Evolutionary conservation across 2,329 filamentous ascomycete species (phyloP).

Genomic region (Colletotrichum truncatum): DNA sequence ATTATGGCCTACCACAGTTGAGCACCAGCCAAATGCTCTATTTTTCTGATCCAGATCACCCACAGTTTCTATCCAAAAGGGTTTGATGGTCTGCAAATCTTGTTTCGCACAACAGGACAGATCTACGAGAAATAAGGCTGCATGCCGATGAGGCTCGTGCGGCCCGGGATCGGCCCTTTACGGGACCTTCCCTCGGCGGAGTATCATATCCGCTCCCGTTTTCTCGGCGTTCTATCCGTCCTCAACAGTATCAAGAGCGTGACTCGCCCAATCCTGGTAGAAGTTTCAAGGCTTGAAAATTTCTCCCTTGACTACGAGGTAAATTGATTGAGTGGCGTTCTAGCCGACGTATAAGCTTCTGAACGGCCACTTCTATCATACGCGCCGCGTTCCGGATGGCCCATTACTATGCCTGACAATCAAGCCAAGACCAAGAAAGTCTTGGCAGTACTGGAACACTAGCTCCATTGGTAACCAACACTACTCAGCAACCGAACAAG

Average conservation of each 20-base stretch:
- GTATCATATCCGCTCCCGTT: not conserved
- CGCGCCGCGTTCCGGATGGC: no score
- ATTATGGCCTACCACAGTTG: not conserved
- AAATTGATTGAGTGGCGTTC: no score
- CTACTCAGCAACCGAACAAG: no score
- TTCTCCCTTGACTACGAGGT: no score
- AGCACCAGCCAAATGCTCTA: not conserved
- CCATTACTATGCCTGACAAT: no score
- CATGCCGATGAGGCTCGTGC: slow-evolving; percentile 11
- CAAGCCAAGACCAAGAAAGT: no score
- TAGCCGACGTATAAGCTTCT: no score
- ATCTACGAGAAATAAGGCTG: slow-evolving; percentile 18
- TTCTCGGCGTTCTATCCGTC: slow-evolving; percentile 1
- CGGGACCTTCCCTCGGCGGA: not conserved
- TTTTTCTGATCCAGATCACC: not conserved
- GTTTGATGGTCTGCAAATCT: slow-evolving; percentile 14
- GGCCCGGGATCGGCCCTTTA: slow-evolving; percentile 17
- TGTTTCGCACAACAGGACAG: slow-evolving; percentile 18
- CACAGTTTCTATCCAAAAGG: not conserved
- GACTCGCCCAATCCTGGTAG: not conserved
- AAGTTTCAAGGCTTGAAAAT: not conserved
- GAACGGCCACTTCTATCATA: no score
- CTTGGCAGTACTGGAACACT: no score
- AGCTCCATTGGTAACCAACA: no score
- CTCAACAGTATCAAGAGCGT: not conserved